These are phyloP conservation scores for Rhodocollybia butyracea DNA, from an alignment of 768 basidiomycete genomes.

Conservation along the genomic window DNA sequence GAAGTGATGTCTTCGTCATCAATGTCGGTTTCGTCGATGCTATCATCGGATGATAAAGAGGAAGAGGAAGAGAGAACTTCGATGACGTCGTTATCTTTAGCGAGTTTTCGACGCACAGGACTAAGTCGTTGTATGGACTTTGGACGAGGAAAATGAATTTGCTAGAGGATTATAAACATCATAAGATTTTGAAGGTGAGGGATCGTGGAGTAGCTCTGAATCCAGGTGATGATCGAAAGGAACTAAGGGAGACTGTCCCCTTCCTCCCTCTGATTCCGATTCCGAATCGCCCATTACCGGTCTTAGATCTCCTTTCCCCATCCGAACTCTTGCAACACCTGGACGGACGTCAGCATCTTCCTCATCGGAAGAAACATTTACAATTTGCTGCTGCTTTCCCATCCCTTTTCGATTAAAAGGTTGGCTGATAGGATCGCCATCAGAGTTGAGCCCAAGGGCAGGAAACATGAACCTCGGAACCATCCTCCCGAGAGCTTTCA, in stretches of 20 bases:
- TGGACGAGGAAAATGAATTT: too few species aligned
- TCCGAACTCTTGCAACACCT: not conserved
- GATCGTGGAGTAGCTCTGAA: not conserved
- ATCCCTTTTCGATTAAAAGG: not conserved
- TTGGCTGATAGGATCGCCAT: not conserved
- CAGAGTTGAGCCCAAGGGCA: not conserved
- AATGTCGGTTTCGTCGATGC: not conserved
- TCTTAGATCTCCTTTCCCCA: not conserved
- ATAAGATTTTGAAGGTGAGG: not conserved
- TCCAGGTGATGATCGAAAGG: not conserved
- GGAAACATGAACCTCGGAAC: conserved; percentile 7
- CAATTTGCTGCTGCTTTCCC: not conserved
- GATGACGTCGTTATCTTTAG: not conserved
- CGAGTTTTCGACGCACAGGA: not conserved
- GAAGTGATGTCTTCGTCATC: not conserved
- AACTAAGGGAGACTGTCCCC: not conserved
- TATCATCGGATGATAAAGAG: not conserved
- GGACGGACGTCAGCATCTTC: not conserved
- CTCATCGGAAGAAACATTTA: not conserved
- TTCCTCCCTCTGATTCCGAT: not conserved
- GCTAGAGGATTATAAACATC: not conserved
- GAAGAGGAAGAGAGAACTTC: conserved; percentile 1
- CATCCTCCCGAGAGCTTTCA: conserved; percentile 5
- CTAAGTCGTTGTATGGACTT: not conserved
- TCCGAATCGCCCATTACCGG: not conserved